Base-by-base conservation (phyloP, 1,284 basidiomycete species). In the Ceratobasidium sp. region DNA sequence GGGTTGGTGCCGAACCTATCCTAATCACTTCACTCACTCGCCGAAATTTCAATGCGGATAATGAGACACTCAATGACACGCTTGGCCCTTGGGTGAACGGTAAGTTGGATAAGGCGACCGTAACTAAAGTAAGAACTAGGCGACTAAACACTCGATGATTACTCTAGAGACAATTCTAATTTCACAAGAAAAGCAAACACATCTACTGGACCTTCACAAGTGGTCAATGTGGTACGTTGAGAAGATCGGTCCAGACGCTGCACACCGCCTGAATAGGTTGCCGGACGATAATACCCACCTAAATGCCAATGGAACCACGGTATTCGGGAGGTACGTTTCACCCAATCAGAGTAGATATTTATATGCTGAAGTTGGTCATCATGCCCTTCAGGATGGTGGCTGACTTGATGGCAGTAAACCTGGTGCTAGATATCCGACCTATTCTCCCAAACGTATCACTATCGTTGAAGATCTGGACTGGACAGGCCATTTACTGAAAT, bases 21-120 rank as follows among this genome's bases (percentile, higher is more conserved):
- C 80, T 87, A 8, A 82, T 87, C 44, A 87, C 86, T 7, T 84
- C 84, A 73, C 80, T 87, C 69, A 86, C 86, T 9, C 79, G 86
- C 32, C 81, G 86, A n/a, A 82, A 79, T 13, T 87, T 87, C 80
- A 81, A 82, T 73, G 75, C 82, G 22, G 67, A 69, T 44, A 81
- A 85, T 78, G 84, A 84, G 9, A 86, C 84, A 4, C 81, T 87
- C 29, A 79, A 82, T 29, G 86, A 87, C 80, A 78, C 81, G 3
- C 82, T 87, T 34, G 85, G 81, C 15, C 84, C 84, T 19, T 87
- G 86, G 86, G 85, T 85, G 6, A 82, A 85, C 73, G 84, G 84
- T 85, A 49, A 46, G 80, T 69, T 59, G 34, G 34, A 43, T 37
- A 32, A 32, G 65, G 52, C 74, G 19, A 15, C 44, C 52, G 15